Base-by-base conservation (phyloP, 2,329 filamentous ascomycete genomes). In the Lecanicillium sp. region DNA sequence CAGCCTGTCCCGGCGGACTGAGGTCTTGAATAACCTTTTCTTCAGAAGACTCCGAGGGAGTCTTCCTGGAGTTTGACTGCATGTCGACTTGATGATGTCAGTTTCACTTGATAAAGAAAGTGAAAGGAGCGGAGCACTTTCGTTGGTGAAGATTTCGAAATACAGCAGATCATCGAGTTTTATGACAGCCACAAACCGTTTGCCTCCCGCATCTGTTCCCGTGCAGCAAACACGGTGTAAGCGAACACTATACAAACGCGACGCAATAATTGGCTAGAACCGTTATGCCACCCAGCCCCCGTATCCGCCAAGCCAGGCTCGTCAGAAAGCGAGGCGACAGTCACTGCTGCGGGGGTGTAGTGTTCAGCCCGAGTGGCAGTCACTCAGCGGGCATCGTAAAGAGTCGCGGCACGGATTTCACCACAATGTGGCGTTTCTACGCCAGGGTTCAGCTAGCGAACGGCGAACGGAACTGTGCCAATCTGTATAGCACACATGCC, bases 1-100 rank as follows among this genome's bases (percentile, higher is more conserved):
- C 35, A 9, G 48, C 48, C 29, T 44, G 41, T 42, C 24, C 32
- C 12, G 57, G 55, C 7, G 54, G 51, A 17, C 44, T 45, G 4
- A 42, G 49, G 4, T 51, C 30, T 4, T 53, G 51, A 5, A 40
- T 39, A 8, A 48, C 38, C 12, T 30, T 29, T 36, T 32, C 51
- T 19, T 50, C 32, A 21, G 41, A 39, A 3, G 51, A 37, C 10
- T 51, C 51, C n/a, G 6, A 20, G 27, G 39, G 41, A n/a, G 30
- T 24, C 30, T 42, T 38, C 26, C 9, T 42, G 2, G 30, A 43
- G 3, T 20, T 5, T 24, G 37, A 17, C 15, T 24, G 23, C 36
- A 40, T 47, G 30, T 8, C n/a, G n/a, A n/a, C n/a, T n/a, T 33
- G 30, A 15, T 7, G 9, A 15, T 14, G 26, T 29, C 26, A 29